Evolutionary conservation across 2,329 filamentous ascomycete genomes (phyloP), one percentile per base, ranked within the genome.

Genomic region (Madurella mycetomatis): DNA sequence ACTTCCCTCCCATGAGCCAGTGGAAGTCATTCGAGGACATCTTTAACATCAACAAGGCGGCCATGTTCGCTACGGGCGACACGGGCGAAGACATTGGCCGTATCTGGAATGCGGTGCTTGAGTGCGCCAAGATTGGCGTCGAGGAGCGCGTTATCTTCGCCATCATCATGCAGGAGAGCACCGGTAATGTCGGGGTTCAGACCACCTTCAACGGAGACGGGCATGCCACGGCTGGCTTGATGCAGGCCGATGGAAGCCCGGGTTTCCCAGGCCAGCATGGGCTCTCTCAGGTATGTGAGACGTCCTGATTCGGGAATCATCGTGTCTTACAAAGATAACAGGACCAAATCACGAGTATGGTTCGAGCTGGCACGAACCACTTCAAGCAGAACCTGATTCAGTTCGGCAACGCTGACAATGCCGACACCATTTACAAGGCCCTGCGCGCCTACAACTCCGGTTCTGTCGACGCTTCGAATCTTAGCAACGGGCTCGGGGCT

Each of bases 151-250:
- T 73, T 43, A 69, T 73, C 57, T 65, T 73, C 47, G 65, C 61
- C 48, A 71, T 73, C 57, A 72, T 74, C 57, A 73, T 74, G 69
- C 69, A 73, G 62, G 72, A 73, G 63, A 70, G 66, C 56, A 66
- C 64, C 49, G 72, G 71, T 31, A 65, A 72, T 54, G 70, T 74
- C 30, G 70, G 69, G 12, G 70, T 71, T 13, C 43, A 34, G 2
- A 72, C 70, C 16, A 71, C 70, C 34, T 57, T n/a, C 43, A 67
- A 70, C 60, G 54, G 51, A 16, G 70, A 73, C 51, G 63, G 64
- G 15, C 65, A 67, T 49, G 25, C 31, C 40, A 71, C 69, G 2
- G 70, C 67, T 15, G 71, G 72, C n/a, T 61, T 74, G 40, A 73
- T 74, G 72, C 71, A 73, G 61, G 67, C 66, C 45, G 63, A 63